Evolutionary conservation across 2,329 filamentous ascomycete genomes (phyloP).

Genomic region (Plectosphaerella plurivora): DNA sequence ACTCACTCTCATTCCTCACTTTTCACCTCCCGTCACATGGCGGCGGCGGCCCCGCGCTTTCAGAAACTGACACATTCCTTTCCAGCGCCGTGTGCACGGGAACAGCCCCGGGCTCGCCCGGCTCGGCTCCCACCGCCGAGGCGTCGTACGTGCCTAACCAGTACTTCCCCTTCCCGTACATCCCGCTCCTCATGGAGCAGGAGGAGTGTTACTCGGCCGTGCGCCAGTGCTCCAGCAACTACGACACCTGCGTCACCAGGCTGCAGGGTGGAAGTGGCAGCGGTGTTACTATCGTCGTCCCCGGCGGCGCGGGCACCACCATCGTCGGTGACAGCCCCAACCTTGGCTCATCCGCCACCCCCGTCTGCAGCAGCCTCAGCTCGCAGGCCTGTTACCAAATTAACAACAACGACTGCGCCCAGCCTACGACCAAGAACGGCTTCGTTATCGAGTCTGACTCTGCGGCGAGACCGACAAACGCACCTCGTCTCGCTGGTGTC

Average conservation of each 20-base stretch:
- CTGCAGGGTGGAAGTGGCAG: slow-evolving; percentile 38
- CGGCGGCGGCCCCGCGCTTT: background rate
- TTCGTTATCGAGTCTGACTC: slow-evolving; percentile 9
- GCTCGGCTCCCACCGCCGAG: slow-evolving; percentile 28
- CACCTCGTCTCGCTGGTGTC: slow-evolving; percentile 7
- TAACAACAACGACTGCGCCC: slow-evolving; percentile 32
- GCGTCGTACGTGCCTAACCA: slow-evolving; percentile 51
- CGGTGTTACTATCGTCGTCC: slow-evolving; percentile 52
- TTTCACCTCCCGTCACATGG: too few relatives aligned
- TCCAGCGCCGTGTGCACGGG: slow-evolving; percentile 52
- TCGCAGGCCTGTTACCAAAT: slow-evolving; percentile 44
- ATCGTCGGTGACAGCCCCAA: slow-evolving; percentile 35
- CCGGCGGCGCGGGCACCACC: slow-evolving; percentile 45
- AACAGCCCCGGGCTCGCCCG: slow-evolving; percentile 38
- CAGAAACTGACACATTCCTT: background rate
- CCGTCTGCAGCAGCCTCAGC: slow-evolving; percentile 52
- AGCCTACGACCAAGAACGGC: slow-evolving; percentile 12
- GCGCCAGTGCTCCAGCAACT: slow-evolving; percentile 48
- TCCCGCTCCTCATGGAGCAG: slow-evolving; percentile 48
- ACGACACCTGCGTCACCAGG: slow-evolving; percentile 45
- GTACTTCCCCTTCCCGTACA: slow-evolving; percentile 58
- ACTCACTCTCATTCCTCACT: background rate
- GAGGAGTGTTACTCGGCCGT: slow-evolving; percentile 48
- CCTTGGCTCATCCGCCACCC: slow-evolving; percentile 41
- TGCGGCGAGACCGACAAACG: slow-evolving; percentile 6